Base-by-base conservation (phyloP, 2,329 filamentous ascomycete species). In the Ophiocordyceps polyrhachis-furcata region DNA sequence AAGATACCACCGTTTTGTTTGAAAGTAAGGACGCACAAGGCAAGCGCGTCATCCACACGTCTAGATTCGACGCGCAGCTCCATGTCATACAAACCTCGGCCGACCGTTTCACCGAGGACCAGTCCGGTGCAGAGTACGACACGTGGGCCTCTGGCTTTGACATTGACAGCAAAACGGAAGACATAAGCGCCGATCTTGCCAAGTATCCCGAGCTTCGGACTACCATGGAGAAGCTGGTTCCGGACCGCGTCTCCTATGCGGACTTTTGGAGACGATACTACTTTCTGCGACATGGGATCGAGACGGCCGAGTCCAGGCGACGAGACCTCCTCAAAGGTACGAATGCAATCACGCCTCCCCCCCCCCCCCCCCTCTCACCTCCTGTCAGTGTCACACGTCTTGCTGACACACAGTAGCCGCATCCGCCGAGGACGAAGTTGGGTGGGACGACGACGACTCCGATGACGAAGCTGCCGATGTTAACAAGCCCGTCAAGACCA, bases 181-280 rank as follows among this genome's bases (percentile, higher is more conserved):
- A 81, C 44, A 93, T 98, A 52, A 77, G 81, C 42, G 69, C 67
- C 48, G 87, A 98, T 61, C 61, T 98, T 52, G 79, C 88, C 51
- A 85, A 82, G 58, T 93, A 94, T 56, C 76, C 80, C 11, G 89
- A 96, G 62, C 66, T 98, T 53, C 72, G 88, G 53, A 64, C 72
- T 23, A 87, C 87, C 0, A 96, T 98, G 89, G 91, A 95, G 71
- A 87, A 82, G 65, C 67, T 94, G 45, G 91, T 98, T n/a, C 91
- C 91, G 1, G 87, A 88, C 61, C 75, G 77, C 53, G 84, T 95
- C n/a, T 74, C 88, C 31, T 98, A 98, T 56, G 73, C 69, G 44
- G 75, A 82, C 44, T 98, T 98, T 60, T 98, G 91, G 89, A 82
- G 75, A 58, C 74, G 91, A 46, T 98, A 98, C 63, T 96, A 96